Evolutionary conservation across 495 filamentous ascomycete species (phyloP), one percentile per base, ranked within the genome.

Genomic region (Letharia columbiana): DNA sequence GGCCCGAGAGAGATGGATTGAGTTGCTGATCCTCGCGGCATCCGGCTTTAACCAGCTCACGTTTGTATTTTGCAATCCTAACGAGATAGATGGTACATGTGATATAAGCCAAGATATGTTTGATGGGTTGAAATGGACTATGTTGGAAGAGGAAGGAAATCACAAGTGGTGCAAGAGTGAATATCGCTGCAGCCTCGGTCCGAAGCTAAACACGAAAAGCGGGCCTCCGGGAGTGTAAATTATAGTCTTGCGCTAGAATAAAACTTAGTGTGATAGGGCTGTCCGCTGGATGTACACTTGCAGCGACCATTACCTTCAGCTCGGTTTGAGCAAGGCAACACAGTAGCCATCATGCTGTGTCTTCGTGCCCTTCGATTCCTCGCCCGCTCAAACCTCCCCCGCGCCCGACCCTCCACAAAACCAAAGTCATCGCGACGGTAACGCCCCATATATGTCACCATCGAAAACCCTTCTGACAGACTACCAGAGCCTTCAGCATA

Each of bases 401-500:
- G 20, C 45, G 45, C 45, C 33, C 65, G 28, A 42, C 31, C 23
- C 37, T 47, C 35, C 17, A 41, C 31, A 11, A 42, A 35, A 4
- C 33, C 17, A 17, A 17, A 28, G 35, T 20, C 52, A 44, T 33
- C 49, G 8, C 33, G 15, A 62, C 59, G 65, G 65, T 49, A 67
- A 62, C 15, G 17, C 28, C 52, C 37, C 33, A n/a, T 28, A 4
- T 15, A 28, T 41, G 3, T 17, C 9, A 10, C 39, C 47, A 23
- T 49, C 13, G 11, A 28, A 42, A 10, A 10, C 60, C 11, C 35
- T 12, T 54, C 65, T 62, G 18, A 67, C 59, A 45, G 12, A 42
- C 18, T 13, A 18, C 17, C 37, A 68, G 66, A 49, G 15, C 56
- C 4, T 35, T 68, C 61, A 64, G 61, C 52, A 61, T 68, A 23